Base-by-base conservation (phyloP, 441 rosid genomes). In the Arabidopsis lyrata region DNA sequence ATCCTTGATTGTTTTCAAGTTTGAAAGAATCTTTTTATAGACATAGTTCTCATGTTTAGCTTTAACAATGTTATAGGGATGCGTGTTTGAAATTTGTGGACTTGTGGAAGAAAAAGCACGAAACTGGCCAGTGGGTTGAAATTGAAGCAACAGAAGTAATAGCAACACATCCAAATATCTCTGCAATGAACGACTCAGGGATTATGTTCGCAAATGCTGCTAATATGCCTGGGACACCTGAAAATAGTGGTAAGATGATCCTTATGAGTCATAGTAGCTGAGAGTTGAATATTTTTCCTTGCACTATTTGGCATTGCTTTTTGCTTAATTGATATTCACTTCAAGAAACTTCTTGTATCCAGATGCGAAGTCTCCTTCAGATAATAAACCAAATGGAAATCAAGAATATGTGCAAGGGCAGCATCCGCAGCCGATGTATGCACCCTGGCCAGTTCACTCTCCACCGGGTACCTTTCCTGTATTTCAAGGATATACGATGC, bases 101-200 rank as follows among this genome's bases (percentile, higher is more conserved):
- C 35, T 71, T 93, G 76, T 95, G 99, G 99, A 93, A 86, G 84
- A 86, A 88, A 81, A 95, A 95, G 84, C 97, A 95, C 63, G 99
- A 91, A 85, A 84, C 85, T 34, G 98, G 99, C 60, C 97, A 87
- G 66, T 91, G 98, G 97, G 83, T 87, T 78, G 99, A 95, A 73
- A 84, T 91, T 24, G 97, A 86, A 85, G 90, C 90, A 57, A 79
- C 90, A 50, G 98, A 90, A 74, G 90, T 85, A 49, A 77, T 83
- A 78, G 71, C 86, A 73, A 88, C 89, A 45, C 82, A 83, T 61
- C 78, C 91, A 69, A 70, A 82, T 62, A 68, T 85, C 76, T 83
- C 84, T 82, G 82, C 87, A 41, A 42, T 50, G 48, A 68, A 78
- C 38, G 78, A 78, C 13, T 83, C 97, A 5, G 96, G 93, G 73